These are phyloP conservation scores for Agaricus blazei DNA, from an alignment of 768 basidiomycete species.

Conservation along the genomic window DNA sequence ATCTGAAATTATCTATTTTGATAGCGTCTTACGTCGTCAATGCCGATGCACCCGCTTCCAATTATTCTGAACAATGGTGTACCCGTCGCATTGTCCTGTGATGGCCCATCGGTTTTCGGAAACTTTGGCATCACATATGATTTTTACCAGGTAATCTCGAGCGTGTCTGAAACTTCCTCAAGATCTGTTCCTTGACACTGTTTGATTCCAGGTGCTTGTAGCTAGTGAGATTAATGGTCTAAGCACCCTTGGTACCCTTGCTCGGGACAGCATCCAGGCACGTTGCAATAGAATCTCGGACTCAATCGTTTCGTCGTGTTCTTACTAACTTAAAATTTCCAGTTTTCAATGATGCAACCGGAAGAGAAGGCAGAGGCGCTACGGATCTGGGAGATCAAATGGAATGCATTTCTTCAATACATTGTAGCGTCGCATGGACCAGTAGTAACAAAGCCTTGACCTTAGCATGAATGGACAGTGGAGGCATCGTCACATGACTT, in stretches of 20 bases:
- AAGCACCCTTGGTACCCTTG: slow-evolving; percentile 54
- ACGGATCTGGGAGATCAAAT: slow-evolving; percentile 39
- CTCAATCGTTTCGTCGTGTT: background rate
- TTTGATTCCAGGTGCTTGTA: slow-evolving; percentile 37
- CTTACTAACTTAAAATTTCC: background rate
- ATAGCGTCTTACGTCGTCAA: slow-evolving; percentile 71
- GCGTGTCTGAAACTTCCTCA: background rate
- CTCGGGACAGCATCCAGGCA: slow-evolving; percentile 63
- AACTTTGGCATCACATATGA: slow-evolving; percentile 76
- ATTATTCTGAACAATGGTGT: slow-evolving; percentile 68
- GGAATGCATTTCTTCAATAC: slow-evolving; percentile 40
- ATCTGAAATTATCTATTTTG: background rate
- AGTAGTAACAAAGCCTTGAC: background rate
- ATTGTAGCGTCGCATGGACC: slow-evolving; percentile 1
- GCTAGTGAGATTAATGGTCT: slow-evolving; percentile 65
- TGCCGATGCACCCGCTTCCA: slow-evolving; percentile 76
- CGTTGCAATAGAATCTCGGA: background rate
- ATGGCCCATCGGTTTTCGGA: slow-evolving; percentile 74
- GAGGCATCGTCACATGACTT: too few relatives aligned
- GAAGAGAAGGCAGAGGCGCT: slow-evolving; percentile 42
- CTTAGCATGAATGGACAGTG: too few relatives aligned
- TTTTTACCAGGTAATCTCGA: slow-evolving; percentile 49
- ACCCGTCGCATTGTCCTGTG: slow-evolving; percentile 64
- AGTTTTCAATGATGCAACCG: slow-evolving; percentile 48
- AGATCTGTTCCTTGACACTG: background rate